These are phyloP conservation scores for Aspergillus cristatus DNA, from an alignment of 495 filamentous ascomycete species.

Conservation along the genomic window DNA sequence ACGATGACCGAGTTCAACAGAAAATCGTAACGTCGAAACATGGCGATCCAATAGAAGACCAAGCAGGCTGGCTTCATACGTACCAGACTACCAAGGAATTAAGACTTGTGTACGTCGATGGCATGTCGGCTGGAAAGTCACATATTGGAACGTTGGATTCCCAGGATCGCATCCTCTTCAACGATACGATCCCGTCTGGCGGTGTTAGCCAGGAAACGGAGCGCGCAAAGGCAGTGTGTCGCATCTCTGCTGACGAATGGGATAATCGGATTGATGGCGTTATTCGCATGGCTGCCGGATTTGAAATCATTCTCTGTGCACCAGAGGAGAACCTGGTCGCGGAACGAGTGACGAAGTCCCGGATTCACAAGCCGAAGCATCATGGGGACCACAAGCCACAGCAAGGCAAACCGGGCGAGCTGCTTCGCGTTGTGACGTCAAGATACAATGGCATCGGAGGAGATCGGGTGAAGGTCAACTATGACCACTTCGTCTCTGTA, in stretches of 20 bases:
- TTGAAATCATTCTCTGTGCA: slow-evolving; percentile 35
- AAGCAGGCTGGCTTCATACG: slow-evolving; percentile 42
- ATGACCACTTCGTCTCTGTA: slow-evolving; percentile 33
- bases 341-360: neutral
- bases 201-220: slow-evolving; percentile 17
- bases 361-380: neutral
- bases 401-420: neutral
- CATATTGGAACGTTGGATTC: slow-evolving; percentile 49
- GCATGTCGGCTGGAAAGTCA: slow-evolving; percentile 48
- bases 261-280: slow-evolving; percentile 40
- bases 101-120: slow-evolving; percentile 51
- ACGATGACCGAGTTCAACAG: too few species aligned
- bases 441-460: slow-evolving; percentile 32
- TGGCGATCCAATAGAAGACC: too few species aligned
- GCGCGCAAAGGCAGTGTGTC: slow-evolving; percentile 36
- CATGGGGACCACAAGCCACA: neutral
- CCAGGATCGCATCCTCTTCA: slow-evolving; percentile 43
- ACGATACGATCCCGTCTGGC: neutral
- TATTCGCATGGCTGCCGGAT: slow-evolving; percentile 51
- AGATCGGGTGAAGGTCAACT: neutral
- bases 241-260: slow-evolving; percentile 26
- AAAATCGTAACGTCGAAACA: too few species aligned
- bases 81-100: slow-evolving; percentile 41
- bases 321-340: slow-evolving; percentile 1
- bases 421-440: slow-evolving; percentile 17